Percentiles rank a stretch among this genome's conserved stretches.
Evolutionary conservation across 2,329 filamentous ascomycete genomes (phyloP).

Genomic region (Penicillium concentricum): DNA sequence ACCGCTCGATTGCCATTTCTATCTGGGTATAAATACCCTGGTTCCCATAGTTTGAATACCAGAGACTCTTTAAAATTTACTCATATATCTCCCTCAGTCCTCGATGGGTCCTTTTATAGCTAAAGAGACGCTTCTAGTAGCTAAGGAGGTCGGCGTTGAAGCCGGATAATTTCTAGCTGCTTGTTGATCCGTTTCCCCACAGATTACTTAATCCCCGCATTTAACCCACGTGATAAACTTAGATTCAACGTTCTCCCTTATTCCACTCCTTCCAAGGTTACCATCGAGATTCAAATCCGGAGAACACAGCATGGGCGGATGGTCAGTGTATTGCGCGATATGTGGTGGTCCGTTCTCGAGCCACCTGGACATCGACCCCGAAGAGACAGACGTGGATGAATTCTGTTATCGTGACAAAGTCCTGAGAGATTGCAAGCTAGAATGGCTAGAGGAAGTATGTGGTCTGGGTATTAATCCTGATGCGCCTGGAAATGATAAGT

Average conservation of each 20-base stretch:
- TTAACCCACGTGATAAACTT: background rate
- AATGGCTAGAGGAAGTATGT: background rate
- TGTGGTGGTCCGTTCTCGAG: background rate
- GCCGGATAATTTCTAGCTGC: too few species aligned
- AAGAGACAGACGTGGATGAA: background rate
- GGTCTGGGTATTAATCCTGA: background rate
- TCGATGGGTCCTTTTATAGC: too few species aligned
- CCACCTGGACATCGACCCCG: background rate
- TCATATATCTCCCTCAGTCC: too few species aligned
- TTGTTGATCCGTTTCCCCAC: too few species aligned
- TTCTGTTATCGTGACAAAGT: background rate
- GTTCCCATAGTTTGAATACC: too few species aligned
- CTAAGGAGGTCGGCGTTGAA: too few species aligned
- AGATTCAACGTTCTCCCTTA: background rate
- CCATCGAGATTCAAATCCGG: background rate
- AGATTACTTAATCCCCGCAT: too few species aligned
- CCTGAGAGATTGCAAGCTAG: background rate
- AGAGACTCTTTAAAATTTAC: too few species aligned
- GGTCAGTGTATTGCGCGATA: background rate
- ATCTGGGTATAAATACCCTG: too few species aligned
- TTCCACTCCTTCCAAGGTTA: too few species aligned
- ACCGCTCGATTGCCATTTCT: too few species aligned
- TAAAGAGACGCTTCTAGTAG: too few species aligned
- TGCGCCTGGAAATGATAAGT: background rate
- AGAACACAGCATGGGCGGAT: background rate